Evolutionary conservation across 2,329 filamentous ascomycete species (phyloP), one percentile per base, ranked within the genome.

Genomic region (Zasmidium cellare): DNA sequence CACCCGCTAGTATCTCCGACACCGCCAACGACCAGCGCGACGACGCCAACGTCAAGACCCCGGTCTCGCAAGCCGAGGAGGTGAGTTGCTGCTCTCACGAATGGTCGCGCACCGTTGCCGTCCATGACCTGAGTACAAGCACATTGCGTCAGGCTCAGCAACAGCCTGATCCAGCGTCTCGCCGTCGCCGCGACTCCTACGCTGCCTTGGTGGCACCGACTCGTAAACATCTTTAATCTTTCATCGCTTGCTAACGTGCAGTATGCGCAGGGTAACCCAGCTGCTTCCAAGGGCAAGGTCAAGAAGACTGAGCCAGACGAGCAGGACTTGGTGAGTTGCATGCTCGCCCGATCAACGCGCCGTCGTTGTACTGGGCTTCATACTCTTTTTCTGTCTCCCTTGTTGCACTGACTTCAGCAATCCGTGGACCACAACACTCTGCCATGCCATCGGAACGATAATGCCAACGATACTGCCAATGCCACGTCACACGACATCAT

Each of bases 1-100:
- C 31, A 54, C 38, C 31, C 38, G 45, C 52, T 19, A 24, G 24
- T 23, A 22, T 31, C 46, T 11, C 54, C 57, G 28, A 22, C 48
- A 23, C 47, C 41, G 14, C 41, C 49, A 7, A 20, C 31, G 60
- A 59, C 50, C 61, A 62, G 54, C 53, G 55, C 44, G 49, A 55
- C 53, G 50, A 50, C 49, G 16, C 54, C 14, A 47, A 45, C 53
- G 54, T 54, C 46, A 57, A 58, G 24, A 35, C 54, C 25, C n/a
- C 55, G 47, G 59, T 52, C 50, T 55, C 50, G 31, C 20, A 58
- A 47, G 59, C 59, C 45, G 59, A 64, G 55, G 55, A 64, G 59
- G 62, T 64, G 59, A 64, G 62, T 64, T 45, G 46, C 31, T 47
- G 46, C 41, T 51, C 54, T 58, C 19, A 24, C 31, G 31, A 52